Evolutionary conservation across 2,329 filamentous ascomycete genomes (phyloP).

Genomic region (Colletotrichum tanaceti): DNA sequence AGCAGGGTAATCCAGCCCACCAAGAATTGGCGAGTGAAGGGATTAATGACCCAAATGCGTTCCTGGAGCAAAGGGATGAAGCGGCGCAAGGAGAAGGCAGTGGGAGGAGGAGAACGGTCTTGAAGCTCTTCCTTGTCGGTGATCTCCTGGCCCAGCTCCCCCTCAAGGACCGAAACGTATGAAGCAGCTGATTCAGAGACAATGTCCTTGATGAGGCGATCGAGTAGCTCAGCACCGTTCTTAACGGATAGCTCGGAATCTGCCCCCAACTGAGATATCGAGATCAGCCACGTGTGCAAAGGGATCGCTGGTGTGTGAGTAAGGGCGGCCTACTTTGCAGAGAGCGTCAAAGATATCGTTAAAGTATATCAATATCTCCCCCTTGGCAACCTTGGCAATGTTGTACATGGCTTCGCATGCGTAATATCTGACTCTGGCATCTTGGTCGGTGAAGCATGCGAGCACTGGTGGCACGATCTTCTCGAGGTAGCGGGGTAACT

Average conservation of each 20-base stretch:
- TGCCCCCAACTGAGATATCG: slow-evolving; percentile 77
- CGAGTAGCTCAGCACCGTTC: slow-evolving; percentile 94
- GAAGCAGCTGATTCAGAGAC: slow-evolving; percentile 94
- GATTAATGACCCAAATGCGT: slow-evolving; percentile 92
- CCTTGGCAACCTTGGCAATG: slow-evolving; percentile 98
- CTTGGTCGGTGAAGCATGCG: slow-evolving; percentile 97
- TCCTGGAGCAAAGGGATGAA: slow-evolving; percentile 96
- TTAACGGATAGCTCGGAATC: slow-evolving; percentile 98
- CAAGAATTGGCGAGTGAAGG: slow-evolving; percentile 93
- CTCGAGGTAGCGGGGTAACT: slow-evolving; percentile 90
- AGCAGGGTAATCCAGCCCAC: slow-evolving; percentile 96
- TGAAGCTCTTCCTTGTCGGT: slow-evolving; percentile 54
- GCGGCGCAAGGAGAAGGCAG: slow-evolving; percentile 88
- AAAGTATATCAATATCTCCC: slow-evolving; percentile 96
- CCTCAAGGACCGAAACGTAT: slow-evolving; percentile 89
- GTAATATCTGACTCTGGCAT: slow-evolving; percentile 97
- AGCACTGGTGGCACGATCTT: slow-evolving; percentile 96
- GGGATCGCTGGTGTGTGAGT: neutral
- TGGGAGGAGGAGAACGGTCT: slow-evolving; percentile 68
- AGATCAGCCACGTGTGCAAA: slow-evolving; percentile 14
- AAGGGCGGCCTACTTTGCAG: slow-evolving; percentile 77
- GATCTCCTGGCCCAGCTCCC: slow-evolving; percentile 57
- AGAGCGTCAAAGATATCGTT: slow-evolving; percentile 98
- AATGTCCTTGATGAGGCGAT: slow-evolving; percentile 95
- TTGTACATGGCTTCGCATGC: slow-evolving; percentile 99